Conservation (phyloP, 169 alveolate species). For the Plasmodium cynomolgi region DNA sequence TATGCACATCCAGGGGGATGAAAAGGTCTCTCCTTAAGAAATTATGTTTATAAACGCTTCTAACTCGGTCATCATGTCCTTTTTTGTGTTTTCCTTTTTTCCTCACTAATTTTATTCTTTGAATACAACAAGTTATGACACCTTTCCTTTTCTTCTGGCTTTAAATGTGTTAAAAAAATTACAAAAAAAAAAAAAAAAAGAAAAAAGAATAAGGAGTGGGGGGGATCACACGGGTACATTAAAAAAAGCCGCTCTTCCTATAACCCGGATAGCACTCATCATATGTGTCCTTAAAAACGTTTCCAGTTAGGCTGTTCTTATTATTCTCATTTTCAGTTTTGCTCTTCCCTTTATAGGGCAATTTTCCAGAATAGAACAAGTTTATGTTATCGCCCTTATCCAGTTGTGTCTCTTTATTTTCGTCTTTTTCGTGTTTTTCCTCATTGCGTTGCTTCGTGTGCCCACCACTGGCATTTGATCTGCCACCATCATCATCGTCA, state of each 20-base stretch:
- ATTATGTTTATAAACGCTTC: background rate
- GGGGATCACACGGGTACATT: background rate
- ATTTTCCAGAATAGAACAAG: conserved; percentile 13
- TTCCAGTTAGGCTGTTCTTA: conserved; percentile 39
- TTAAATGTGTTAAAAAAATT: background rate
- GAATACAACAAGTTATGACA: background rate
- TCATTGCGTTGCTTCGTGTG: background rate
- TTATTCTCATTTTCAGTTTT: background rate
- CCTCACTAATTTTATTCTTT: conserved; percentile 39
- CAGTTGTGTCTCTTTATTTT: background rate
- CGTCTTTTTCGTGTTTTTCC: background rate
- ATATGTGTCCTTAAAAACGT: conserved; percentile 57
- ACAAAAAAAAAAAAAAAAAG: background rate
- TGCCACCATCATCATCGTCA: background rate
- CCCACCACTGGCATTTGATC: background rate
- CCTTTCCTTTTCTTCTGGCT: background rate
- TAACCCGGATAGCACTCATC: conserved; percentile 73
- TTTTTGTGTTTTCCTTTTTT: background rate
- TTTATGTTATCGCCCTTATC: background rate
- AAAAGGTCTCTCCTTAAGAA: background rate
- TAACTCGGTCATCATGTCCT: background rate
- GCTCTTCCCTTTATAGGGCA: background rate
- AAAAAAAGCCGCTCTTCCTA: background rate
- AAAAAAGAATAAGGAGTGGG: background rate
- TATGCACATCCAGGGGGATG: background rate